Conservation (phyloP, 495 filamentous ascomycete genomes). For the Astrothelium macrocarpum region DNA sequence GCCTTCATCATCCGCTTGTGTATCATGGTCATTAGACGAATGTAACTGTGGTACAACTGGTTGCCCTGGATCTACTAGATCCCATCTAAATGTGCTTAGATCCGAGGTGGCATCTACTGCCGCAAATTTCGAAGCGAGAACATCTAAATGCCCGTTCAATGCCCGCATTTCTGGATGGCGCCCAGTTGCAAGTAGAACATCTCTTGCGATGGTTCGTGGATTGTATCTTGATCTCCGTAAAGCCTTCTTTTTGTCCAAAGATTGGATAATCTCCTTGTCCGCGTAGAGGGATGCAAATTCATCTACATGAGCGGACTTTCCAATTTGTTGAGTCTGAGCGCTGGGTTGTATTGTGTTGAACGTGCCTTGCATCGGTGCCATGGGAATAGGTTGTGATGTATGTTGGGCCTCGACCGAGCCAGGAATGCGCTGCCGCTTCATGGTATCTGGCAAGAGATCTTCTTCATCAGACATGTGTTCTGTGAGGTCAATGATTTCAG, state of each 20-base stretch:
- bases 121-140: constrained; percentile 23
- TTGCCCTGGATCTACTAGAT: constrained; percentile 49
- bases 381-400: background rate
- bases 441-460: constrained; percentile 19
- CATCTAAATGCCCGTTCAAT: constrained; percentile 52
- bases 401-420: background rate
- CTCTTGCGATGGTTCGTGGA: constrained; percentile 53
- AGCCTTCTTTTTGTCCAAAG: constrained; percentile 40
- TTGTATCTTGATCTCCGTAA: constrained; percentile 43
- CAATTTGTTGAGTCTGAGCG: no score
- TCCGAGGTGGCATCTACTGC: constrained; percentile 41
- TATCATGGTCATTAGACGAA: constrained; percentile 7
- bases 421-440: background rate
- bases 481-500: constrained; percentile 43
- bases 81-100: constrained; percentile 57
- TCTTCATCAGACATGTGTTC: constrained; percentile 35
- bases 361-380: background rate
- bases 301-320: background rate
- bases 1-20: constrained; percentile 26
- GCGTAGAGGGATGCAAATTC: constrained; percentile 13
- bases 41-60: constrained; percentile 3
- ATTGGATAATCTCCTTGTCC: constrained; percentile 29
- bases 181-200: constrained; percentile 52
- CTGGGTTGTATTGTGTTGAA: background rate
- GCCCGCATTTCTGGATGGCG: constrained; percentile 47